Base-by-base conservation (phyloP, 1,284 basidiomycete genomes). In the Sporisorium scitamineum region DNA sequence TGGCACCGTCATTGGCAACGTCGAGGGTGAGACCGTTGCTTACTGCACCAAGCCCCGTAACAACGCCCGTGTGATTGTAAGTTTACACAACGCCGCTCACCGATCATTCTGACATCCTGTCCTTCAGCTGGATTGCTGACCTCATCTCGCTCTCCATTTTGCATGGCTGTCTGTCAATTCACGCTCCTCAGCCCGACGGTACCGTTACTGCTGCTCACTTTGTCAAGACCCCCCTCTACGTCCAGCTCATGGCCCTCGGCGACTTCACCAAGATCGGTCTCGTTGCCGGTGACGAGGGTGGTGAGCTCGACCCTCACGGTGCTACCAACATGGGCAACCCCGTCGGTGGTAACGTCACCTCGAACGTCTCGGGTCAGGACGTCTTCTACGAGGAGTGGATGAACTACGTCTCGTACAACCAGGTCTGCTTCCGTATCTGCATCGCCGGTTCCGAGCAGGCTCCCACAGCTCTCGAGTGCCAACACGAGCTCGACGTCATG, bases 11-110 rank as follows among this genome's bases (percentile, higher is more conserved):
- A 90, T 93, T 61, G 91, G 88, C 26, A 88, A 91, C 74, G 88
- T 89, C 5, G 92, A 93, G 85, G 89, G 87, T 41, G 87, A 90
- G 81, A 90, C 89, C 72, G 90, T 93, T n/a, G 90, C 91, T 0
- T 93, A 89, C 89, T 93, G 92, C 87, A 91, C 91, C 39, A 90
- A 84, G 76, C 59, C 84, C 1, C 79, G 84, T 37, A 85, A 85
- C 80, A 80, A 84, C 39, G 84, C 84, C 2, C 84, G 84, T 68
- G 83, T 85, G 44, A 85, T 85, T 51, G n/a, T n/a, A n/a, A n/a
- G n/a, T n/a, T n/a, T n/a, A n/a, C n/a, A n/a, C n/a, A n/a, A n/a
- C n/a, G n/a, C n/a, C n/a, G n/a, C n/a, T n/a, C n/a, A n/a, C 66
- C 83, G 39, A 68, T 84, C 66, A 83, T 84, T 76, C 83, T 84